These are phyloP conservation scores for Cryptosporidium sp. DNA, from an alignment of 169 alveolate species.

Conservation along the genomic window DNA sequence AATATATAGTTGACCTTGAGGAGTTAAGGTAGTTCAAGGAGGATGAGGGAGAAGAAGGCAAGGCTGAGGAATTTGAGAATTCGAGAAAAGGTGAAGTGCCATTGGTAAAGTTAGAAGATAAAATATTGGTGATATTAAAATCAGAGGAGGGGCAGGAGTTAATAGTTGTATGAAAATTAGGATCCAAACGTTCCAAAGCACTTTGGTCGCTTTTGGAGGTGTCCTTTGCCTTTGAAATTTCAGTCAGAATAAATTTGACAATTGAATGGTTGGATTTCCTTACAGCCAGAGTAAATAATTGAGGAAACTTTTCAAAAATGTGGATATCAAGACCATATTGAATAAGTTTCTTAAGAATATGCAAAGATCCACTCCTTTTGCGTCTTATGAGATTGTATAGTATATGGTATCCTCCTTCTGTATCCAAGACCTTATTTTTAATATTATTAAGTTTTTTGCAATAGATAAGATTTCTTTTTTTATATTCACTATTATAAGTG, in stretches of 20 bases:
- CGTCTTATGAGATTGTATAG: conserved; percentile 8
- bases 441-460: conserved; percentile 21
- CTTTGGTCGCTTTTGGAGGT: not conserved
- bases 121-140: not conserved
- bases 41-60: not conserved
- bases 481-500: not conserved
- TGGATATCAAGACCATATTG: conserved; percentile 45
- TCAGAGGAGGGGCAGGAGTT: not conserved
- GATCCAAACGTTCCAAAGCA: not conserved
- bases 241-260: conserved; percentile 20
- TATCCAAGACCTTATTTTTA: conserved; percentile 13
- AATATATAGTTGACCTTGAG: not conserved
- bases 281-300: conserved; percentile 51
- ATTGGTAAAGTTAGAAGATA: not conserved
- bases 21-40: not conserved
- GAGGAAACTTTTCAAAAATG: conserved; percentile 38
- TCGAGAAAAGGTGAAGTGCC: not conserved
- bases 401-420: conserved; percentile 20
- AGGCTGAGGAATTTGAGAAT: not conserved
- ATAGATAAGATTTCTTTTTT: not conserved
- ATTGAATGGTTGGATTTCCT: conserved; percentile 40
- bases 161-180: not conserved
- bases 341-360: conserved; percentile 18
- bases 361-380: conserved; percentile 55
- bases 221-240: not conserved